phyloP scores from a whole-genome alignment of 2,329 filamentous ascomycete genomes.

The Fusarium sp. region DNA sequence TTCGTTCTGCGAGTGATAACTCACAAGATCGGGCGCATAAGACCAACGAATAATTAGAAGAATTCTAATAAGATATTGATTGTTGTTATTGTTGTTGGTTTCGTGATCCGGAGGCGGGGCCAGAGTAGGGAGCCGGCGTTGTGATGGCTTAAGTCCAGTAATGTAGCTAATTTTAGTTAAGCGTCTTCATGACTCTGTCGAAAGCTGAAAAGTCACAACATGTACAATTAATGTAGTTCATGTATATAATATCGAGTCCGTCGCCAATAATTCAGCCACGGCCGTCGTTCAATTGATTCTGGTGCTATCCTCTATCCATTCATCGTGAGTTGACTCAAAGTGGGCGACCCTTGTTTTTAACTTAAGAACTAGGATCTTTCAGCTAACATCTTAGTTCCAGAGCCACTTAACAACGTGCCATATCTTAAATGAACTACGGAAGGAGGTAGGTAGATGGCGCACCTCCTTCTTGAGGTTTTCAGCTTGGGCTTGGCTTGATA shows the following conservation, averaged over 20 bases:
- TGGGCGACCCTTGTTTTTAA: neutral
- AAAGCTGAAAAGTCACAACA: constrained; percentile 27
- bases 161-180: constrained; percentile 38
- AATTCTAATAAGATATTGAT: neutral
- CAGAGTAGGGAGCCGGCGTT: constrained; percentile 28
- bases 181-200: neutral
- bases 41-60: neutral
- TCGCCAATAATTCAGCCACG: constrained; percentile 19
- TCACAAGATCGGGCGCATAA: constrained; percentile 2
- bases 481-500: constrained; percentile 15
- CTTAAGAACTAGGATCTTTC: neutral
- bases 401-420: constrained; percentile 3
- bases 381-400: constrained; percentile 8
- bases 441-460: constrained; percentile 15
- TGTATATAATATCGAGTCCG: constrained; percentile 24
- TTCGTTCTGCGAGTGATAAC: constrained; percentile 4
- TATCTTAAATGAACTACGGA: constrained; percentile 29
- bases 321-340: neutral
- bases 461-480: constrained; percentile 20
- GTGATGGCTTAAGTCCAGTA: constrained; percentile 22
- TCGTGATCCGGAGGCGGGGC: constrained; percentile 1
- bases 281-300: constrained; percentile 4
- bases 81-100: constrained; percentile 1
- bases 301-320: constrained; percentile 4
- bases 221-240: constrained; percentile 7